Evolutionary conservation across 192 early-diverging fungal species (phyloP).

Genomic region (Podila horticola): DNA sequence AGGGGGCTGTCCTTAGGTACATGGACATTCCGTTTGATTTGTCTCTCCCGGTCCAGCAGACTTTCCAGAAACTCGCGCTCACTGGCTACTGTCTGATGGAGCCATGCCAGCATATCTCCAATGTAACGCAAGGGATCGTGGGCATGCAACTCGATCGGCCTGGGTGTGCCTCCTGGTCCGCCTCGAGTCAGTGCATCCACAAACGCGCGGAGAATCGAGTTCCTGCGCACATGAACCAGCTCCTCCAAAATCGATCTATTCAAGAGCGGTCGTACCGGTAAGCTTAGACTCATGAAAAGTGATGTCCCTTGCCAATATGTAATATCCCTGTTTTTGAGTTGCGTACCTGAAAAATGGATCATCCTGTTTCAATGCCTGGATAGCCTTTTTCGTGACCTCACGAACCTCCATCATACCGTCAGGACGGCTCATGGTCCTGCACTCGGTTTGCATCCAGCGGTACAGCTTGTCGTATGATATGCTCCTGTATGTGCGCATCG

Average conservation of each 20-base stretch:
- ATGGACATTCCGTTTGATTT: constrained; percentile 34
- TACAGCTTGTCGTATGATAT: constrained; percentile 80
- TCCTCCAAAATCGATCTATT: constrained; percentile 77
- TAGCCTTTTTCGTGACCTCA: constrained; percentile 67
- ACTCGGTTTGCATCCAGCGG: constrained; percentile 78
- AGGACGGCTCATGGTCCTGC: constrained; percentile 65
- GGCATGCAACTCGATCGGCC: constrained; percentile 94
- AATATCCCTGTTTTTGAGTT: no score
- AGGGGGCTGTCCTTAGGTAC: constrained; percentile 33
- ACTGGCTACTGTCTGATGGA: constrained; percentile 90
- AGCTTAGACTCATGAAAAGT: no score
- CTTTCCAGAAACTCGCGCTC: constrained; percentile 91
- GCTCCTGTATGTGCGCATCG: constrained; percentile 74
- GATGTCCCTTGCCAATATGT: no score
- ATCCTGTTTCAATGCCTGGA: constrained; percentile 72
- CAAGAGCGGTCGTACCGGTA: no score
- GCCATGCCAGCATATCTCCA: constrained; percentile 97
- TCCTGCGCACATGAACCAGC: constrained; percentile 72
- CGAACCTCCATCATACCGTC: constrained; percentile 77
- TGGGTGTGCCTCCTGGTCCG: constrained; percentile 78
- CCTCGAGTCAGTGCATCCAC: constrained; percentile 81
- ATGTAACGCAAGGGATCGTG: constrained; percentile 92
- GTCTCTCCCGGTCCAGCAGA: constrained; percentile 61
- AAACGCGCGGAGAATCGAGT: constrained; percentile 73
- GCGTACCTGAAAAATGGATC: constrained; percentile 81